phyloP scores from a whole-genome alignment of 352 stramenopile genomes.

The Sclerospora graminicola region DNA sequence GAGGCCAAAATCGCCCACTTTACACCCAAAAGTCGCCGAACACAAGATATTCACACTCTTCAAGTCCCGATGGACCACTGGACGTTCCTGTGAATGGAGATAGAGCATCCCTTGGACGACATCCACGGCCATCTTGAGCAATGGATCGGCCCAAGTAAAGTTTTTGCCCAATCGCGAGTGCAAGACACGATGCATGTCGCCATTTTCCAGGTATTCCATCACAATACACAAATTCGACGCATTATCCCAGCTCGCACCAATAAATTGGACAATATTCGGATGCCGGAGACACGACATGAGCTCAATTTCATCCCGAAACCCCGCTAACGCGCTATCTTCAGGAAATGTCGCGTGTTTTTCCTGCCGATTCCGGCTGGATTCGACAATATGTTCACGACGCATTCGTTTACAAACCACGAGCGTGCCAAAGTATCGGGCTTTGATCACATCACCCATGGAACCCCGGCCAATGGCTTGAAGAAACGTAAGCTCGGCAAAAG shows the following conservation, averaged over 20 bases:
- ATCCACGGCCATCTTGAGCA: slow-evolving; percentile 84
- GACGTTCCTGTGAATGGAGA: slow-evolving; percentile 72
- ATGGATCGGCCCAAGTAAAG: slow-evolving; percentile 76
- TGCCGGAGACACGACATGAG: slow-evolving; percentile 80
- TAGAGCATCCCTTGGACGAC: slow-evolving; percentile 83
- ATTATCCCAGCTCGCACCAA: slow-evolving; percentile 84
- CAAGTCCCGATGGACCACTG: slow-evolving; percentile 78
- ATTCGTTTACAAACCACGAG: slow-evolving; percentile 84
- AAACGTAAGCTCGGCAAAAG: slow-evolving; percentile 76
- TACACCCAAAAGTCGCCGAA: slow-evolving; percentile 81
- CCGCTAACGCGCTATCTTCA: slow-evolving; percentile 37
- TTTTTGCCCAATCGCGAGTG: slow-evolving; percentile 69
- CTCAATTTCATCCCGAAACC: slow-evolving; percentile 80
- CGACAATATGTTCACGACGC: slow-evolving; percentile 73
- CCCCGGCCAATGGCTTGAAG: slow-evolving; percentile 67
- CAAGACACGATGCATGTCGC: slow-evolving; percentile 80
- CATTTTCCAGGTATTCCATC: slow-evolving; percentile 87
- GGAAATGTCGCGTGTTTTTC: slow-evolving; percentile 9
- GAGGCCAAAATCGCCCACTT: slow-evolving; percentile 82
- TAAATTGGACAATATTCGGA: slow-evolving; percentile 86
- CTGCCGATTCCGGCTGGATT: slow-evolving; percentile 17
- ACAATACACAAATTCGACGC: slow-evolving; percentile 84
- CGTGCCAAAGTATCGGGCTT: slow-evolving; percentile 81
- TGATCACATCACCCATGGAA: slow-evolving; percentile 84
- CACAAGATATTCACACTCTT: slow-evolving; percentile 87